These are phyloP conservation scores for Taiwanofungus camphoratus DNA, from an alignment of 1,284 basidiomycete genomes.

Conservation along the genomic window DNA sequence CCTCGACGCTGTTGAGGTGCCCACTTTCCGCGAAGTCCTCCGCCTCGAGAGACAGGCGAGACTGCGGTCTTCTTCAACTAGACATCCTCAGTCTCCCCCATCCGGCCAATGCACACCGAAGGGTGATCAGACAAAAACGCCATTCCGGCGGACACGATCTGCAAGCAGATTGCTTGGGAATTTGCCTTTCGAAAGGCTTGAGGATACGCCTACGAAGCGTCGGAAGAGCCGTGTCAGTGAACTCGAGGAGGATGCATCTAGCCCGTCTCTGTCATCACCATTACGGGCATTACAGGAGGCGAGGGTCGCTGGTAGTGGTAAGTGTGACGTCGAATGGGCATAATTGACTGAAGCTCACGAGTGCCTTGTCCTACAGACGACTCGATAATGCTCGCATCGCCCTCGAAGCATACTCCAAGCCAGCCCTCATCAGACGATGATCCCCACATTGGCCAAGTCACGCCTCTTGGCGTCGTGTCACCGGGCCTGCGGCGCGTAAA, in stretches of 20 bases:
- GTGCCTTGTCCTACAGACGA: constrained; percentile 30
- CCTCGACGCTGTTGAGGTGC: constrained; percentile 53
- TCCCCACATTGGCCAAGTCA: constrained; percentile 56
- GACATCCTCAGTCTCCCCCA: background rate
- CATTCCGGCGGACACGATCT: constrained; percentile 21
- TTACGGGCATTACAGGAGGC: constrained; percentile 28
- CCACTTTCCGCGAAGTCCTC: constrained; percentile 18
- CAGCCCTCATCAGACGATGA: constrained; percentile 51
- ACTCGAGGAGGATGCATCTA: constrained; percentile 12
- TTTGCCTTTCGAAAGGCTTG: constrained; percentile 11
- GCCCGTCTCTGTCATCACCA: constrained; percentile 24
- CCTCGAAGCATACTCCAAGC: constrained; percentile 8
- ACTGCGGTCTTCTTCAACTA: background rate
- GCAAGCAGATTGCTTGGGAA: constrained; percentile 18
- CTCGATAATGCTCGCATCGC: constrained; percentile 34
- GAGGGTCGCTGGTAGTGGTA: constrained; percentile 38
- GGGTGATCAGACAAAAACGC: background rate
- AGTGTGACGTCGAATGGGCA: constrained; percentile 16
- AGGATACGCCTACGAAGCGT: constrained; percentile 16
- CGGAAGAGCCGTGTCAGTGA: constrained; percentile 14
- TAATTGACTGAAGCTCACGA: constrained; percentile 1
- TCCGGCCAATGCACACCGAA: background rate
- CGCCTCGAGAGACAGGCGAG: constrained; percentile 5
- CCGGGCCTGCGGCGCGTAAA: constrained; percentile 42
- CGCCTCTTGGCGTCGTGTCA: constrained; percentile 59